These are phyloP conservation scores for Podila clonocystis DNA, from an alignment of 192 early-diverging fungal species.

Conservation along the genomic window DNA sequence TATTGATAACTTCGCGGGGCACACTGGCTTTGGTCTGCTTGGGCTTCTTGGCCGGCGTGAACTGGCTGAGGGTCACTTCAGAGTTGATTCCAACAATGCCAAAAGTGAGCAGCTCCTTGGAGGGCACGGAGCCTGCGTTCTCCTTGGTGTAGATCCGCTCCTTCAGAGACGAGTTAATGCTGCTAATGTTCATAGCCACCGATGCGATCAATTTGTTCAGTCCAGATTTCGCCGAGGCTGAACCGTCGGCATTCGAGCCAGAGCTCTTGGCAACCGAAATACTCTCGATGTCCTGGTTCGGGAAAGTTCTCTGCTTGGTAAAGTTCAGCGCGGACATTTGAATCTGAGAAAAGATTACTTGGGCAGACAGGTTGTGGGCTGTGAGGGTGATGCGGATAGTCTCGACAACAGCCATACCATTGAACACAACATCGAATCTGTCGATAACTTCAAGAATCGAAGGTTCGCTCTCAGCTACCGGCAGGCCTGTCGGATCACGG, in stretches of 20 bases:
- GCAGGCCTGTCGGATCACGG: constrained; percentile 26
- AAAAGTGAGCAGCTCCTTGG: constrained; percentile 53
- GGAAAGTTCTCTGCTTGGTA: constrained; percentile 36
- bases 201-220: constrained; percentile 53
- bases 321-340: constrained; percentile 58
- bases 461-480: constrained; percentile 15
- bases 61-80: constrained; percentile 55
- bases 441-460: constrained; percentile 26
- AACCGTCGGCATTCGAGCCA: constrained; percentile 43
- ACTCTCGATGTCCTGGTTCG: constrained; percentile 42
- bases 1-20: constrained; percentile 53
- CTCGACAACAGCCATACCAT: constrained; percentile 55
- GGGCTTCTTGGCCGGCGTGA: constrained; percentile 32
- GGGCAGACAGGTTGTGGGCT: constrained; percentile 55
- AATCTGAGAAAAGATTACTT: constrained; percentile 52
- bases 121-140: constrained; percentile 3
- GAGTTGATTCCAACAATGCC: constrained; percentile 54
- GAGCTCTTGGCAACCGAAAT: constrained; percentile 47
- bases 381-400: constrained; percentile 54
- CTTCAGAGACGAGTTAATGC: constrained; percentile 45
- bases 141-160: constrained; percentile 50
- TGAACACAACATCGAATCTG: constrained; percentile 58
- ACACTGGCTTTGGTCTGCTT: constrained; percentile 44
- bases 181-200: constrained; percentile 50
- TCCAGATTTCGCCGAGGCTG: constrained; percentile 14